Evolutionary conservation across 139 green algal species (phyloP), one percentile per base, ranked within the genome.

Genomic region (Picochlorum costavermella): DNA sequence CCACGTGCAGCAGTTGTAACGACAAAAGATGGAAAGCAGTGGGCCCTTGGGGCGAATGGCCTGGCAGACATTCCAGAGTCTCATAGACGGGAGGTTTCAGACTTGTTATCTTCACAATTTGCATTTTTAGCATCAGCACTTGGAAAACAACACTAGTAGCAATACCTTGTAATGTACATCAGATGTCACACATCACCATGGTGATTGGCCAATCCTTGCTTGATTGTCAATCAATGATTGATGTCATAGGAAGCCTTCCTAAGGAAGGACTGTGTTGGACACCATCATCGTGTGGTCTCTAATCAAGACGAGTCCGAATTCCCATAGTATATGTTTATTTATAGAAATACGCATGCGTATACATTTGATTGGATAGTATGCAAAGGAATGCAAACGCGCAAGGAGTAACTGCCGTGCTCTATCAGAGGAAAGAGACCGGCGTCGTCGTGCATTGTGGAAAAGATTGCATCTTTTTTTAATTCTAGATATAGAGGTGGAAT

Each of bases 81-180:
- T 28, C 70, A 76, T 46, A 53, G 70, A 29, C 26, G 36, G 12
- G 70, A 76, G 64, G 64, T 76, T 25, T 23, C 37, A 25, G 70
- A 72, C 14, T 29, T 76, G 49, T 63, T 76, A 6, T 67, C 30
- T 0, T 63, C 70, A 3, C 70, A 76, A 63, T 76, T 76, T 55
- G 53, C 68, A n/a, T 76, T 76, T 43, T 68, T 76, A 62, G 70
- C 70, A 8, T 56, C 64, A 23, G 70, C 70, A 3, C 37, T 76
- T 29, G 70, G 70, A 40, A 76, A 76, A 59, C 72, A 63, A 20
- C 20, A 11, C 6, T 53, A 53, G 12, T 25, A 28, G 8, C 9
- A 53, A 11, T 53, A 23, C 0, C 10, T 26, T 53, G 46, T 53
- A 28, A 17, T 49, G 10, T 49, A 49, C 43, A 49, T 49, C 43